Conservation (phyloP, 352 stramenopile genomes). For the Phytophthora hybrid region DNA sequence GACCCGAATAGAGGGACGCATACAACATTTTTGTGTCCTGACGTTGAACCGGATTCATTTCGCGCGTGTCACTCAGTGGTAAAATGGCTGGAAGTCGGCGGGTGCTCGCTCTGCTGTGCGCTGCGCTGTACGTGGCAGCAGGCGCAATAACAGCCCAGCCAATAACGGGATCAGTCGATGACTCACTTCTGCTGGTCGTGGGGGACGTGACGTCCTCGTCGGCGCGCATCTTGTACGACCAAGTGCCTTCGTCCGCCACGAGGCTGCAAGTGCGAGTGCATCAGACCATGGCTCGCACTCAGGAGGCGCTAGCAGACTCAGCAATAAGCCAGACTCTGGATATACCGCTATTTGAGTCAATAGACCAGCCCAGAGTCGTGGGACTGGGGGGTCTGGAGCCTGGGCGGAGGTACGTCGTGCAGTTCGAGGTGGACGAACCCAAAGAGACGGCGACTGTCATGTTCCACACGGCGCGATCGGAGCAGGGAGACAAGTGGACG, state of each 20-base stretch:
- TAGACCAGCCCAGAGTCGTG: constrained; percentile 39
- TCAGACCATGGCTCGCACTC: constrained; percentile 11
- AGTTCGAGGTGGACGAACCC: constrained; percentile 33
- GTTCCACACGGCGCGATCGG: constrained; percentile 42
- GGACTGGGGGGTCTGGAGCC: constrained; percentile 44
- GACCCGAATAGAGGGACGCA: constrained; percentile 1
- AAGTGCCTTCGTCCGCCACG: constrained; percentile 7
- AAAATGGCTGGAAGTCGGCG: constrained; percentile 10
- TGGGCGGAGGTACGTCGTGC: constrained; percentile 49
- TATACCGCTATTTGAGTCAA: neutral
- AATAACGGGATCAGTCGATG: constrained; percentile 18
- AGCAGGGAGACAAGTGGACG: neutral
- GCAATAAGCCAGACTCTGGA: constrained; percentile 9
- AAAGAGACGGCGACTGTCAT: constrained; percentile 31
- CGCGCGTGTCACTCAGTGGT: constrained; percentile 3
- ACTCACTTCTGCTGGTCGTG: constrained; percentile 56
- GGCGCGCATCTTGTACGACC: constrained; percentile 64
- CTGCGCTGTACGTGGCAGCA: constrained; percentile 10
- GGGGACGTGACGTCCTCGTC: constrained; percentile 54
- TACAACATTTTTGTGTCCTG: constrained; percentile 10
- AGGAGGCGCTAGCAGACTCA: constrained; percentile 10
- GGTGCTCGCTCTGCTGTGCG: constrained; percentile 21
- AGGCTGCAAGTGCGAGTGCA: constrained; percentile 33
- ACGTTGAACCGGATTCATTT: constrained; percentile 7
- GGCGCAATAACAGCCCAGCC: neutral